Conservation (phyloP, 2,329 filamentous ascomycete species). For the Aspergillus sp. region DNA sequence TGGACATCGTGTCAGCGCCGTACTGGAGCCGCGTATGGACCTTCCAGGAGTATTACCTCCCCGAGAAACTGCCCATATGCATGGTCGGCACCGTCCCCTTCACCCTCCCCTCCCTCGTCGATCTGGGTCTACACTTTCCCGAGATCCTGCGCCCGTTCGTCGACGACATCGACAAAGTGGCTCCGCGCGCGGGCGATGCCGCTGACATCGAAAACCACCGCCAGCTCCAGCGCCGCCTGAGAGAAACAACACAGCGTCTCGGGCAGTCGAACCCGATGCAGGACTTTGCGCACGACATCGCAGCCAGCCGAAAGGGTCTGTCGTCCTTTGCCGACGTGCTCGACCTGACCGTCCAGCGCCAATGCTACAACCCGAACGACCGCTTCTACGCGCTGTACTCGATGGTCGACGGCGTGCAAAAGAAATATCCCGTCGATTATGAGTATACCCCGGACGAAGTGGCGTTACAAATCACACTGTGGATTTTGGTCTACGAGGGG, state of each 20-base stretch:
- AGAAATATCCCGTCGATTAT: conserved; percentile 7
- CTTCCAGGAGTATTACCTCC: conserved; percentile 9
- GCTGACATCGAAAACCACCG: conserved; percentile 4
- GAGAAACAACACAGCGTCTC: background rate
- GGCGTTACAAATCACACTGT: conserved; percentile 1
- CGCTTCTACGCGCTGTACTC: conserved; percentile 6
- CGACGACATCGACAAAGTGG: background rate
- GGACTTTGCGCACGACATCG: conserved; percentile 6
- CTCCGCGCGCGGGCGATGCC: conserved; percentile 1
- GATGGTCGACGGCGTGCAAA: background rate
- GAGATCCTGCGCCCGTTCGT: background rate
- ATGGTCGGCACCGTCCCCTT: conserved; percentile 1
- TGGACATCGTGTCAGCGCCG: background rate
- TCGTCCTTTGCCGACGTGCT: conserved; percentile 2
- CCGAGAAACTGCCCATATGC: conserved; percentile 1
- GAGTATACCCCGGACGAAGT: background rate
- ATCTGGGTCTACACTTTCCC: background rate
- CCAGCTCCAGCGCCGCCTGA: background rate
- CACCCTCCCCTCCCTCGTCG: background rate
- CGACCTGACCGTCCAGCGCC: background rate
- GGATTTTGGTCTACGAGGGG: background rate
- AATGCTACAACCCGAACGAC: conserved; percentile 5
- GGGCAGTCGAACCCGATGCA: conserved; percentile 4
- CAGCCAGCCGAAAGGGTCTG: background rate
- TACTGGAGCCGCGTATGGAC: conserved; percentile 11